These are phyloP conservation scores for Lippia alba DNA, from an alignment of 305 asterid species.

Conservation along the genomic window DNA sequence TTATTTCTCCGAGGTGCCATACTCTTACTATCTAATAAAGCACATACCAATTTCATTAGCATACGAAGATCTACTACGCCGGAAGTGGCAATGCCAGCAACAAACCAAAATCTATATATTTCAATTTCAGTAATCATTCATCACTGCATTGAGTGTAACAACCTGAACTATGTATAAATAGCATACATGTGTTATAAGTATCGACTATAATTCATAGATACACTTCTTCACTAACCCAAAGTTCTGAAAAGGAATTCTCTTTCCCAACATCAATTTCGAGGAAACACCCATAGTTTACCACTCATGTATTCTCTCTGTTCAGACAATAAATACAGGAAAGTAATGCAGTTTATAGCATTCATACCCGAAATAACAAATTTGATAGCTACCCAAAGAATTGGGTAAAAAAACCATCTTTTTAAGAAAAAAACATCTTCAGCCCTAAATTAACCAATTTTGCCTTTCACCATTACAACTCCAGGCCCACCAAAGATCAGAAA, in stretches of 20 bases:
- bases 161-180: too few species aligned
- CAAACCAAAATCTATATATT: background rate
- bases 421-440: background rate
- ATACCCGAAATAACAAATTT: background rate
- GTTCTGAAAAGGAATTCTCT: too few species aligned
- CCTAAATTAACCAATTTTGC: constrained; percentile 14
- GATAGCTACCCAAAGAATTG: background rate
- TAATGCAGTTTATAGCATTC: background rate
- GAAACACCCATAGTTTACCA: background rate
- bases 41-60: constrained; percentile 7
- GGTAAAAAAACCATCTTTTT: too few species aligned
- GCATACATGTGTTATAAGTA: too few species aligned
- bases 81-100: background rate
- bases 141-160: background rate
- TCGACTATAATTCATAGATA: too few species aligned
- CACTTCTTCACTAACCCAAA: too few species aligned
- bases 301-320: background rate
- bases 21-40: constrained; percentile 29
- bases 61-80: background rate
- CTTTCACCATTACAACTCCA: background rate
- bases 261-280: background rate
- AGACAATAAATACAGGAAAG: background rate
- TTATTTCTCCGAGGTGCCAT: constrained; percentile 56
- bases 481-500: background rate
- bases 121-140: constrained; percentile 11